These are phyloP conservation scores for Allantophomopsis cytisporea DNA, from an alignment of 2,329 filamentous ascomycete species.

Conservation along the genomic window DNA sequence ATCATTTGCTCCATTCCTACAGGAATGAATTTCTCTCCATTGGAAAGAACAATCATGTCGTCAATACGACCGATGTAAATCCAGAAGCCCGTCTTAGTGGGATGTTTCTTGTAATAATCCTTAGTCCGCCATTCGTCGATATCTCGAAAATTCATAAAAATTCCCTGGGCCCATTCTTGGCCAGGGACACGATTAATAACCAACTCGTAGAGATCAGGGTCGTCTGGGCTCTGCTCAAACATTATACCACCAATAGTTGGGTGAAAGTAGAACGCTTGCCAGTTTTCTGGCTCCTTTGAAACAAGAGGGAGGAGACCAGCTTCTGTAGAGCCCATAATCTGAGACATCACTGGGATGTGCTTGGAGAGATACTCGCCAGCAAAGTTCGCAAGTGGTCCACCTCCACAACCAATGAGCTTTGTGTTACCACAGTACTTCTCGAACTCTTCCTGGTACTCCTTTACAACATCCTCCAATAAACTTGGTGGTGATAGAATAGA, in stretches of 20 bases:
- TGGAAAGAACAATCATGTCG: constrained; percentile 25
- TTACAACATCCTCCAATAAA: constrained; percentile 1
- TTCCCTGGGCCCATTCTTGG: constrained; percentile 8
- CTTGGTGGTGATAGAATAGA: not conserved
- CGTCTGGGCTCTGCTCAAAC: too few relatives aligned
- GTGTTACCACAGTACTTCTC: not conserved
- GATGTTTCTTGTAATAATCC: constrained; percentile 22
- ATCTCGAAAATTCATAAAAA: constrained; percentile 22
- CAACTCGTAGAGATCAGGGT: constrained; percentile 9
- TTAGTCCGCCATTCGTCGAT: constrained; percentile 17
- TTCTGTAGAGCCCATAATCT: not conserved
- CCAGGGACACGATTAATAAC: constrained; percentile 6
- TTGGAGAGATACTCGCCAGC: not conserved
- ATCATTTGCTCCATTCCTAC: constrained; percentile 21
- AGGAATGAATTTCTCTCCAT: constrained; percentile 28
- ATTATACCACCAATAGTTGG: not conserved
- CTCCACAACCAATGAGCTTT: not conserved
- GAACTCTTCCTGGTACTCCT: constrained; percentile 1
- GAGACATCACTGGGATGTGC: not conserved
- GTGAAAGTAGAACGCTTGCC: not conserved
- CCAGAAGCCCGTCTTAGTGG: constrained; percentile 20
- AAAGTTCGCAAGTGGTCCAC: not conserved
- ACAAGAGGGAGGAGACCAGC: not conserved
- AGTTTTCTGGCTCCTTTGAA: not conserved
- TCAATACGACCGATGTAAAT: constrained; percentile 21